phyloP scores from a whole-genome alignment of 495 filamentous ascomycete genomes.

The Talaromyces thailandensis region DNA sequence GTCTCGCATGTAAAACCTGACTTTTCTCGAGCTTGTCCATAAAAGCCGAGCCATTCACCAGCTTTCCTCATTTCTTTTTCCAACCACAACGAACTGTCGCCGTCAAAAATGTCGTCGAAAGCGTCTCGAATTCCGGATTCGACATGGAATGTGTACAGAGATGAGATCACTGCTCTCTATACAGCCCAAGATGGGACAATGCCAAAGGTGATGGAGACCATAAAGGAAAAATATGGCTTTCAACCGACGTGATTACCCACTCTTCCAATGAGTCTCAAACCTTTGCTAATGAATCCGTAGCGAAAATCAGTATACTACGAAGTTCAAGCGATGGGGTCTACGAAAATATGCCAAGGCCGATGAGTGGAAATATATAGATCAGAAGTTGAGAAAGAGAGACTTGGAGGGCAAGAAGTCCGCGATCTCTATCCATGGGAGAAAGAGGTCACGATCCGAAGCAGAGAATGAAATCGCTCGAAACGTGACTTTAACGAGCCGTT shows the following conservation, averaged over 20 bases:
- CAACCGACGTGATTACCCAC: background rate
- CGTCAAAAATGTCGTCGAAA: background rate
- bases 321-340: background rate
- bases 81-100: background rate
- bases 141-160: background rate
- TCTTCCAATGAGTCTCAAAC: background rate
- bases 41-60: background rate
- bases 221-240: background rate
- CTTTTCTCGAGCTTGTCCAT: no score
- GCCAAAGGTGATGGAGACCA: background rate
- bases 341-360: background rate
- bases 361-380: background rate
- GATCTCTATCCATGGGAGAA: background rate
- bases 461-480: constrained; percentile 1
- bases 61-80: background rate
- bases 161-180: constrained; percentile 1
- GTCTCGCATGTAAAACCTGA: no score
- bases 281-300: background rate
- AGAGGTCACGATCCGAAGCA: background rate
- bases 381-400: background rate
- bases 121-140: background rate
- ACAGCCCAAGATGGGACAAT: background rate
- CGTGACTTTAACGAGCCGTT: background rate
- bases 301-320: background rate
- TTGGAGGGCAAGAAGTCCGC: background rate